These are phyloP conservation scores for Capronia epimyces DNA, from an alignment of 2,329 filamentous ascomycete species.

Conservation along the genomic window DNA sequence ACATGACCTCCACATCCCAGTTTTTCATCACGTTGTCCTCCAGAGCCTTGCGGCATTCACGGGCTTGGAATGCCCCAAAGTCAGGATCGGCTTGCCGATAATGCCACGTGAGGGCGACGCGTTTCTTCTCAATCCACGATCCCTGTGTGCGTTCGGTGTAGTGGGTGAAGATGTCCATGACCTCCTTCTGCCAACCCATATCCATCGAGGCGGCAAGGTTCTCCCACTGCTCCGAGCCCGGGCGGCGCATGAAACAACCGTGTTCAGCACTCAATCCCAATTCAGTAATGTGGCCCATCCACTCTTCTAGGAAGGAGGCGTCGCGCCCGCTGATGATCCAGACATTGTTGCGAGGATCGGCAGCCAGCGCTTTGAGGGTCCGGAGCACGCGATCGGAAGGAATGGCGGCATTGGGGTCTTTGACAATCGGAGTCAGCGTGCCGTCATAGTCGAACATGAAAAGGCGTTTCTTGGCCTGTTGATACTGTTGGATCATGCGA, in stretches of 20 bases:
- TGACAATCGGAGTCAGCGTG: conserved; percentile 90
- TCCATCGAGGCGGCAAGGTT: conserved; percentile 81
- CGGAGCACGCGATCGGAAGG: conserved; percentile 78
- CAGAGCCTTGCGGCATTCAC: conserved; percentile 74
- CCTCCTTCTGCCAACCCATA: conserved; percentile 88
- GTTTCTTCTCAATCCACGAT: conserved; percentile 89
- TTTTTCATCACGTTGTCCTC: conserved; percentile 68
- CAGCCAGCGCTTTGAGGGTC: conserved; percentile 70
- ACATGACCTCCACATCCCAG: conserved; percentile 94
- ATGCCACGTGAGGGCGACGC: conserved; percentile 93
- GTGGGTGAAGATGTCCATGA: conserved; percentile 75
- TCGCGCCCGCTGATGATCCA: conserved; percentile 98
- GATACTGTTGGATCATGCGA: conserved; percentile 67
- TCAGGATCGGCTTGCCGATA: conserved; percentile 88
- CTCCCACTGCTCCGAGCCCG: conserved; percentile 71
- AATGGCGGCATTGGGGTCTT: conserved; percentile 81
- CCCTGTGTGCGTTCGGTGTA: conserved; percentile 84
- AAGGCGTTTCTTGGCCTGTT: conserved; percentile 67
- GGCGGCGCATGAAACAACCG: conserved; percentile 86
- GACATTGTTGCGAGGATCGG: conserved; percentile 78
- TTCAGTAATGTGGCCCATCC: conserved; percentile 83
- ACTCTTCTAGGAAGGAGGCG: conserved; percentile 81
- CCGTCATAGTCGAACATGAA: conserved; percentile 99
- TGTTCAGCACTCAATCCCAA: conserved; percentile 96
- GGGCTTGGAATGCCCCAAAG: conserved; percentile 71